phyloP scores from a whole-genome alignment of 2,329 filamentous ascomycete species.

The Ophiocordyceps robertsii region DNA sequence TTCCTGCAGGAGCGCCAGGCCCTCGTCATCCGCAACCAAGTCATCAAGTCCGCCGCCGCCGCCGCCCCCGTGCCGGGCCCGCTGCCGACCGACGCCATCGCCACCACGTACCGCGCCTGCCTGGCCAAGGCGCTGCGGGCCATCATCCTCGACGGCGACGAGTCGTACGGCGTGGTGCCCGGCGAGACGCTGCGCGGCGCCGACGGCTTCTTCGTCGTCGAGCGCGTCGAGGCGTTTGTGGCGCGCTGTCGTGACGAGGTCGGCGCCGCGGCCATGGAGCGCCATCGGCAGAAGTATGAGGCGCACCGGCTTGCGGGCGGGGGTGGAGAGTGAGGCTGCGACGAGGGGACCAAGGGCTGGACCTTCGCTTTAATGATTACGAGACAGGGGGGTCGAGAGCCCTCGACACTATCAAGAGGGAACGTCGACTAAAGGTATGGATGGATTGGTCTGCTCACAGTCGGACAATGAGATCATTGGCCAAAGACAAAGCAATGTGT shows the following conservation, averaged over 20 bases:
- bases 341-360: too few relatives aligned
- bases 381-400: too few relatives aligned
- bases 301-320: constrained; percentile 1
- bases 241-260: constrained; percentile 22
- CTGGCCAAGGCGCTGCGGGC: constrained; percentile 30
- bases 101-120: constrained; percentile 17
- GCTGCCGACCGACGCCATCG: constrained; percentile 6
- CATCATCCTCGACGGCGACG: constrained; percentile 33
- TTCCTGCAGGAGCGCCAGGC: constrained; percentile 27
- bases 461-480: too few relatives aligned
- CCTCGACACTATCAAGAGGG: too few relatives aligned
- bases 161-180: constrained; percentile 20
- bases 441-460: too few relatives aligned
- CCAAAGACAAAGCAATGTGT: too few relatives aligned
- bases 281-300: constrained; percentile 8
- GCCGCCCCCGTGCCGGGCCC: neutral
- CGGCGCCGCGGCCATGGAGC: constrained; percentile 17
- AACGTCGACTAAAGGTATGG: too few relatives aligned
- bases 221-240: constrained; percentile 29
- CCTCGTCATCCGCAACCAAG: constrained; percentile 27
- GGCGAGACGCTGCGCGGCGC: constrained; percentile 14
- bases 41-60: constrained; percentile 27
- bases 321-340: too few relatives aligned
- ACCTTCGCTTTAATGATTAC: too few relatives aligned
- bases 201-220: constrained; percentile 29